These are phyloP conservation scores for Crithidia sp. DNA, from an alignment of 208 protist species.

Conservation along the genomic window DNA sequence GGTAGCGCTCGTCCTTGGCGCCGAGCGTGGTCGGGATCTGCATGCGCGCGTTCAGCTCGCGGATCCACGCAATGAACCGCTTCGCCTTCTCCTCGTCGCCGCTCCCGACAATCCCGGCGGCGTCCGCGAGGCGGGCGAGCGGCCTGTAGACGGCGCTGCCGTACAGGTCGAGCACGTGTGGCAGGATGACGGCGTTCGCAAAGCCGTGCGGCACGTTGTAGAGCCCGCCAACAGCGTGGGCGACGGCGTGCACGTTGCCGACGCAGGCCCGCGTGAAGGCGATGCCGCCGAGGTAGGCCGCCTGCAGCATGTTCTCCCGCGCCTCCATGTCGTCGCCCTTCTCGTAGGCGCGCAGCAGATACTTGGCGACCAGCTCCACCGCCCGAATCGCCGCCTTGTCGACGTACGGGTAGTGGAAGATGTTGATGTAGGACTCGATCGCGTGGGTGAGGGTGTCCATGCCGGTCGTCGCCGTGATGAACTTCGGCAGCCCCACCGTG, in stretches of 20 bases:
- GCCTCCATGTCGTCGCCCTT: constrained; percentile 50
- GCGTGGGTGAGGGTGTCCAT: constrained; percentile 88
- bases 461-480: constrained; percentile 80
- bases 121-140: constrained; percentile 47
- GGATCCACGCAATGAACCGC: constrained; percentile 56
- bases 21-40: constrained; percentile 45
- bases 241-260: constrained; percentile 84
- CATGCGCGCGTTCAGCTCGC: constrained; percentile 50
- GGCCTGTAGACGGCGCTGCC: constrained; percentile 37
- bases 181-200: constrained; percentile 83
- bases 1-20: constrained; percentile 33
- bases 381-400: constrained; percentile 49
- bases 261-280: constrained; percentile 89
- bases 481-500: constrained; percentile 68
- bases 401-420: constrained; percentile 52
- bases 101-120: constrained; percentile 29
- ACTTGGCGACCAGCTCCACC: constrained; percentile 57
- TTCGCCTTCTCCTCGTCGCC: constrained; percentile 46
- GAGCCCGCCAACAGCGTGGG: constrained; percentile 75
- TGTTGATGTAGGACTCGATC: constrained; percentile 77
- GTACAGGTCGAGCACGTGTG: constrained; percentile 69
- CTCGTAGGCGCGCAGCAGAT: constrained; percentile 58
- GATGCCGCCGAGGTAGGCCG: constrained; percentile 77
- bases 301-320: constrained; percentile 75
- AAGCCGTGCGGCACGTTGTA: constrained; percentile 86